phyloP scores from a whole-genome alignment of 2,329 filamentous ascomycete species.

The Pyricularia grisea region DNA sequence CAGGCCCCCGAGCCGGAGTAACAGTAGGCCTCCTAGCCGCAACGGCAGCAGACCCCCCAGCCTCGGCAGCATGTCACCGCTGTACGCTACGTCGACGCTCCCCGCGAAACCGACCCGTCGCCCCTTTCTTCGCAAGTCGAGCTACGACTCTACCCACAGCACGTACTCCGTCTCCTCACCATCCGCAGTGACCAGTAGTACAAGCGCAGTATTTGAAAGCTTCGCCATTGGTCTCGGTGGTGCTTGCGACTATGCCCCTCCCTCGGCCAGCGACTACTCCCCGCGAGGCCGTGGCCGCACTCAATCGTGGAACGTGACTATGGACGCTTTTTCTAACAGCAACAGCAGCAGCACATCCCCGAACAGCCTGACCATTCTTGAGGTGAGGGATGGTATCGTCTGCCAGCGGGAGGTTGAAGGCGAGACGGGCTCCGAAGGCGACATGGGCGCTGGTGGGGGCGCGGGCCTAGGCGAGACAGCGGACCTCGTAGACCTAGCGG shows the following conservation, averaged over 20 bases:
- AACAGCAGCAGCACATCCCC: not conserved
- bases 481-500: slow-evolving; percentile 3
- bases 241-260: not conserved
- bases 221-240: not conserved
- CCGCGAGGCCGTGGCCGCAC: not conserved
- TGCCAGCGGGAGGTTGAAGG: not conserved
- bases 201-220: not conserved
- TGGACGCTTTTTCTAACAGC: not conserved
- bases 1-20: not conserved
- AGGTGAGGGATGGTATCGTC: slow-evolving; percentile 3
- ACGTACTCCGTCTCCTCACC: not conserved
- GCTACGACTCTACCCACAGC: not conserved
- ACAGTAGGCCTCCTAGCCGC: not conserved
- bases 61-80: not conserved
- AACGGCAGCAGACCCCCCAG: not conserved
- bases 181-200: not conserved
- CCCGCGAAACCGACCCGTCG: not conserved
- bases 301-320: not conserved
- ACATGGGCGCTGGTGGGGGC: not conserved
- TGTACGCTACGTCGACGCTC: not conserved
- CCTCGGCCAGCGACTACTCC: not conserved
- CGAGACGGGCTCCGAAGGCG: not conserved
- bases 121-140: not conserved
- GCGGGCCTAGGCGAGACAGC: not conserved
- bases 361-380: not conserved